These are phyloP conservation scores for Talaromyces sp. DNA, from an alignment of 2,329 filamentous ascomycete genomes.

Conservation along the genomic window DNA sequence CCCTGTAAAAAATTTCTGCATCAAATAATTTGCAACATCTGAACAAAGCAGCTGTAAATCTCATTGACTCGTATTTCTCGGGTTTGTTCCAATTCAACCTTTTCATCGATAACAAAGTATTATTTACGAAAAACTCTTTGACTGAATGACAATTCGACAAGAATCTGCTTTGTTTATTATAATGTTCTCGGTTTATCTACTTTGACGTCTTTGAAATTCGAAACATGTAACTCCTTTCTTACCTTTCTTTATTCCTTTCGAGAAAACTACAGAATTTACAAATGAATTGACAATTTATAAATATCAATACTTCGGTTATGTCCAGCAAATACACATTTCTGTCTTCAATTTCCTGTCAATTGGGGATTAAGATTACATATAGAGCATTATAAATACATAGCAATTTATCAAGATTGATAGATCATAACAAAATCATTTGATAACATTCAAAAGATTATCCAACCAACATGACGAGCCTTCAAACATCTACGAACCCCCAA, in stretches of 20 bases:
- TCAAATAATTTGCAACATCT: too few relatives aligned
- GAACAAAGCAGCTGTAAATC: too few relatives aligned
- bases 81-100: too few relatives aligned
- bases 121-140: not conserved
- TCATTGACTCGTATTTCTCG: too few relatives aligned
- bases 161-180: not conserved
- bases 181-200: not conserved
- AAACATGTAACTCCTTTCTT: not conserved
- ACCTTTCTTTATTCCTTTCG: not conserved
- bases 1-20: too few relatives aligned
- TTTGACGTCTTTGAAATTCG: not conserved
- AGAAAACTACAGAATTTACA: too few relatives aligned
- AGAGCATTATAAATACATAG: not conserved
- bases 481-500: too few relatives aligned
- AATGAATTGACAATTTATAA: too few relatives aligned
- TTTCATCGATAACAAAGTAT: too few relatives aligned
- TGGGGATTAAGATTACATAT: not conserved
- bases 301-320: not conserved
- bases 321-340: not conserved
- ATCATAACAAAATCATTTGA: not conserved
- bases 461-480: too few relatives aligned
- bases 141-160: not conserved
- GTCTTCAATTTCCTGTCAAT: not conserved
- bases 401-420: too few relatives aligned
- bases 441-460: not conserved